Evolutionary conservation across 305 asterid species (phyloP), one percentile per base, ranked within the genome.

Genomic region (Caryopteris hybrid): DNA sequence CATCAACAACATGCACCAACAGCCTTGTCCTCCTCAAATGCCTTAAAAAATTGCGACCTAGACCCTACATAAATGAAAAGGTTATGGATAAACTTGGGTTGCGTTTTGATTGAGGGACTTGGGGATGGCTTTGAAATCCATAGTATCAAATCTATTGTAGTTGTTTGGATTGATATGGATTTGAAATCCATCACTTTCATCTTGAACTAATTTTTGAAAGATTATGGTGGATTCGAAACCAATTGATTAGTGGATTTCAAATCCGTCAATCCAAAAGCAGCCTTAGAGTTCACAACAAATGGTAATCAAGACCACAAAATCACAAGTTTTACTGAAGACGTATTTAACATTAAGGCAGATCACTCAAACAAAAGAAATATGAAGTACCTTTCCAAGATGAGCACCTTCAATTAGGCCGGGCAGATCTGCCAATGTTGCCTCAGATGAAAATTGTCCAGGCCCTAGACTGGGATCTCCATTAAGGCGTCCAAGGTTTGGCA

Each of bases 331-430:
- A 50, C 18, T 39, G 33, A 41, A 25, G 34, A 60, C 31, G 62
- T 66, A 62, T 41, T 21, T 31, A 9, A 50, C 1, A 18, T 42
- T 21, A 63, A 47, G n/a, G n/a, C n/a, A n/a, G 8, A 22, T 43
- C 16, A 62, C 45, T 52, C 23, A 43, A 70, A 51, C 50, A 45
- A 43, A 45, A 68, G 34, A 70, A 50, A 29, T 6, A 63, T 7
- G 34, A 41, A 38, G 53, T 84, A 93, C 99, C 99, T 93, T 93
- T 62, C 99, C 99, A 13, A 93, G 79, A 83, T 90, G 99, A 74
- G 99, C 99, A 69, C 97, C 99, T 93, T 93, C 92, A 63, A 93
- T 90, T 58, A 93, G 97, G 55, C 99, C 99, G 61, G 99, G 99
- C 74, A 93, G 81, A 83, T 93, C 99, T 10, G 99, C 99, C 74